Conservation (phyloP, 2,329 filamentous ascomycete species). For the Esteya vermicola region DNA sequence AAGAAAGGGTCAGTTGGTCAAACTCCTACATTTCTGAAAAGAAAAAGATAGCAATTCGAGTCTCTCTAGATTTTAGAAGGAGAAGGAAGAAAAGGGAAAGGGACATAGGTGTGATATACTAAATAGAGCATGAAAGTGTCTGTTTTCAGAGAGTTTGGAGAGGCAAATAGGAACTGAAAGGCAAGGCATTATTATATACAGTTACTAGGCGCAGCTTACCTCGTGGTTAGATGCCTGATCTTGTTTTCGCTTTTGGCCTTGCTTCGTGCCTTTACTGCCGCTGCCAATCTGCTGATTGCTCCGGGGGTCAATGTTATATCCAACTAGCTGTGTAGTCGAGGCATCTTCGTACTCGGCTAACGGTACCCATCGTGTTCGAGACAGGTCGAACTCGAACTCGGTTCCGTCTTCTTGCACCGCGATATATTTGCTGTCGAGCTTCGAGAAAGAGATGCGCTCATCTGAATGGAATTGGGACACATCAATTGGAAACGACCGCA, state of each 20-base stretch:
- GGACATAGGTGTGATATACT: not conserved
- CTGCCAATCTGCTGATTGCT: too few species aligned
- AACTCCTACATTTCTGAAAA: too few species aligned
- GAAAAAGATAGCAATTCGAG: not conserved
- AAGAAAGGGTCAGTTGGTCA: too few species aligned
- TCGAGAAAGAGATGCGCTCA: slow-evolving; percentile 77
- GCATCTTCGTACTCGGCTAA: slow-evolving; percentile 17
- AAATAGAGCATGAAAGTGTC: slow-evolving; percentile 2
- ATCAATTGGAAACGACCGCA: slow-evolving; percentile 40
- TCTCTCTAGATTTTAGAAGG: too few species aligned
- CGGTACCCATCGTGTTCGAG: slow-evolving; percentile 61
- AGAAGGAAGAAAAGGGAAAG: not conserved
- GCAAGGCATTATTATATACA: not conserved
- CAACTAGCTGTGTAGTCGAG: too few species aligned
- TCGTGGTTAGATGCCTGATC: slow-evolving; percentile 24
- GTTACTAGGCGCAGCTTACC: slow-evolving; percentile 23
- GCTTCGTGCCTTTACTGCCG: slow-evolving; percentile 4
- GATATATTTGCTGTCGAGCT: slow-evolving; percentile 65
- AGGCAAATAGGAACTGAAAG: slow-evolving; percentile 3
- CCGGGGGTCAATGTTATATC: too few species aligned
- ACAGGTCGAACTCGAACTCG: slow-evolving; percentile 71
- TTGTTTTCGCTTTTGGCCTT: slow-evolving; percentile 25
- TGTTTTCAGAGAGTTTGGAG: too few species aligned
- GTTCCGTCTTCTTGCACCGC: slow-evolving; percentile 72
- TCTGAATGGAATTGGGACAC: slow-evolving; percentile 60